A percentile compares a stretch with the other conserved stretches of the same genome.
phyloP scores from a whole-genome alignment of 2,329 filamentous ascomycete genomes.

The Fusarium aywerte region DNA sequence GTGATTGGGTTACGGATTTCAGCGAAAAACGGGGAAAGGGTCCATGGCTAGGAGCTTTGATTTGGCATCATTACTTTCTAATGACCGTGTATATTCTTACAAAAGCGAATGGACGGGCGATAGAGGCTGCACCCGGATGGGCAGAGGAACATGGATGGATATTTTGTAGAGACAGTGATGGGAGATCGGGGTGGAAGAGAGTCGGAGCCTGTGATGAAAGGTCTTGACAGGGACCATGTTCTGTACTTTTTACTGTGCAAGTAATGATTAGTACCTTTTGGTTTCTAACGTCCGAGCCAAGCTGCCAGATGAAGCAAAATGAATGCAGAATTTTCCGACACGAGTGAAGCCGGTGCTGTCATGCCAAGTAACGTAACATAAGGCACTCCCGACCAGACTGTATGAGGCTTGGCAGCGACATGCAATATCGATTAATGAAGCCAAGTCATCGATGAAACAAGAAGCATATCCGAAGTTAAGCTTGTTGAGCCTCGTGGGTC shows the following conservation, averaged over 20 bases:
- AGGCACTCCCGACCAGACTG: not conserved
- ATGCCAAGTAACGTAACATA: conserved; percentile 28
- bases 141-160: conserved; percentile 28
- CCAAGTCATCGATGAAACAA: conserved; percentile 1
- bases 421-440: conserved; percentile 2
- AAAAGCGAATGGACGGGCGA: conserved; percentile 42
- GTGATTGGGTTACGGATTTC: conserved; percentile 44
- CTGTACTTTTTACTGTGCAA: conserved; percentile 45
- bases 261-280: conserved; percentile 40
- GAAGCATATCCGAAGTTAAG: conserved; percentile 23
- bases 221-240: conserved; percentile 36
- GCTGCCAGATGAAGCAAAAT: conserved; percentile 23
- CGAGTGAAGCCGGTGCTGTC: not conserved
- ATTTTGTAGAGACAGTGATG: conserved; percentile 26
- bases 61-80: conserved; percentile 48
- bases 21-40: conserved; percentile 44
- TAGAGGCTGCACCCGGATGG: conserved; percentile 40
- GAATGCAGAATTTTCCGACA: conserved; percentile 1
- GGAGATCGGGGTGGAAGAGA: conserved; percentile 30
- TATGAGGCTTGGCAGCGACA: conserved; percentile 1
- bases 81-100: conserved; percentile 48
- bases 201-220: conserved; percentile 23
- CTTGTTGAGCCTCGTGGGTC: conserved; percentile 23
- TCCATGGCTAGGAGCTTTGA: conserved; percentile 45
- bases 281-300: conserved; percentile 20